Evolutionary conservation across 1,284 basidiomycete species (phyloP), one percentile per base, ranked within the genome.

Genomic region (Cystobasidium sp.): DNA sequence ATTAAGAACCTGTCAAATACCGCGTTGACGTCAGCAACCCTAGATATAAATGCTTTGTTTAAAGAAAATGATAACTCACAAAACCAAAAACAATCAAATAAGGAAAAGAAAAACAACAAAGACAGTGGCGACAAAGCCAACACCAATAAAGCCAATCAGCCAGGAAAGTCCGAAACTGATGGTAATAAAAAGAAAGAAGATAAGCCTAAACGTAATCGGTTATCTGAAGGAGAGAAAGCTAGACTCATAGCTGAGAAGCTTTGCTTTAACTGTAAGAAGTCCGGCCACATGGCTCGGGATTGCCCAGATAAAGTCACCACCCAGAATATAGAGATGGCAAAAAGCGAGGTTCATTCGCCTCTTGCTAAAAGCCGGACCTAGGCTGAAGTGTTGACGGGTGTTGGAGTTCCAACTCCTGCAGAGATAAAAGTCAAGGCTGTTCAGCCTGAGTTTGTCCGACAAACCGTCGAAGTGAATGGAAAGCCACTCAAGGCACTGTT

Each of bases 341-440:
- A 56, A 56, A 6, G n/a, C n/a, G n/a, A n/a, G n/a, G n/a, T n/a
- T n/a, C n/a, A n/a, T n/a, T n/a, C 20, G 18, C 5, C 16, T 20
- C 12, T 4, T 12, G 22, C 37, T 16, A 5, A 4, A 24, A 31
- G 20, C 7, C 53, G 53, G 7, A 6, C 53, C 53, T 56, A 56
- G 8, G 22, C 53, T 6, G 53, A 56, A 24, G 18, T 31, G 53
- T 31, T 56, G 37, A 56, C 8, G 53, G 53, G 8, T n/a, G n/a
- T n/a, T n/a, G n/a, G n/a, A n/a, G n/a, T n/a, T n/a, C n/a, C n/a
- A n/a, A n/a, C n/a, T n/a, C n/a, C n/a, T n/a, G n/a, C n/a, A n/a
- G n/a, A n/a, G n/a, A 31, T 56, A 56, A 16, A 56, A 56, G 12
- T 31, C 20, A 56, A 56, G 53, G 22, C 53, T 56, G 20, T 22